Conservation (phyloP, 2,329 filamentous ascomycete species). For the Thelonectria discophora region DNA sequence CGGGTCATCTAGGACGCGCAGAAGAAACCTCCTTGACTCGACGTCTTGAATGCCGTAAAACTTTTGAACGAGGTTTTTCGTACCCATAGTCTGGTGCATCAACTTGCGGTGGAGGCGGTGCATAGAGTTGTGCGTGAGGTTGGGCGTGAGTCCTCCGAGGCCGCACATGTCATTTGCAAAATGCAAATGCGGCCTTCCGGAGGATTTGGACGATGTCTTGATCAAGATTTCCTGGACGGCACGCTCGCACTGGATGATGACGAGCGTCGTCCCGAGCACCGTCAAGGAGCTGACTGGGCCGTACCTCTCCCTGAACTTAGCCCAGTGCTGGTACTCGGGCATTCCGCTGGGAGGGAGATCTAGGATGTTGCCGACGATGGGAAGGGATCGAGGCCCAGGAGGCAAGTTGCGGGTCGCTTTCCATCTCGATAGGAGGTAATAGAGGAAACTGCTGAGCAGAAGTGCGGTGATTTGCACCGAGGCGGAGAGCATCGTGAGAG, state of each 20-base stretch:
- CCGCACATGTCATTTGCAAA: conserved; percentile 40
- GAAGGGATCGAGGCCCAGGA: conserved; percentile 59
- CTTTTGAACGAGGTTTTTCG: conserved; percentile 25
- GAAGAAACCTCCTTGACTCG: conserved; percentile 40
- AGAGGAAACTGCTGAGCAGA: neutral
- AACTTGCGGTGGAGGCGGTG: conserved; percentile 41
- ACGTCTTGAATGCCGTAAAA: conserved; percentile 40
- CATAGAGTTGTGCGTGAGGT: conserved; percentile 27
- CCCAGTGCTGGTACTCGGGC: conserved; percentile 52
- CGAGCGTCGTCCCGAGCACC: conserved; percentile 50
- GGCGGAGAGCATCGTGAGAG: neutral
- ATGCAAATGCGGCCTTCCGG: conserved; percentile 40
- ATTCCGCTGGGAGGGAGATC: conserved; percentile 54
- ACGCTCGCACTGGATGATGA: conserved; percentile 51
- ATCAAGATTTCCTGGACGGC: conserved; percentile 50
- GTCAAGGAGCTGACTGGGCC: conserved; percentile 52
- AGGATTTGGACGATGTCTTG: conserved; percentile 46
- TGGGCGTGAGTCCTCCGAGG: conserved; percentile 27
- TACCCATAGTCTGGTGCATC: conserved; percentile 44
- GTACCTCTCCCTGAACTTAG: conserved; percentile 51
- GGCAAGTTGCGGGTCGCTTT: conserved; percentile 41
- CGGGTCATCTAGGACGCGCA: conserved; percentile 36
- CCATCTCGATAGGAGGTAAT: neutral
- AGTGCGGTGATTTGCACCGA: neutral
- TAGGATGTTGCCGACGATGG: conserved; percentile 59